A percentile compares a stretch with the other conserved stretches of the same genome.
phyloP scores from a whole-genome alignment of 352 stramenopile species.

The Globisporangium cederbergense region DNA sequence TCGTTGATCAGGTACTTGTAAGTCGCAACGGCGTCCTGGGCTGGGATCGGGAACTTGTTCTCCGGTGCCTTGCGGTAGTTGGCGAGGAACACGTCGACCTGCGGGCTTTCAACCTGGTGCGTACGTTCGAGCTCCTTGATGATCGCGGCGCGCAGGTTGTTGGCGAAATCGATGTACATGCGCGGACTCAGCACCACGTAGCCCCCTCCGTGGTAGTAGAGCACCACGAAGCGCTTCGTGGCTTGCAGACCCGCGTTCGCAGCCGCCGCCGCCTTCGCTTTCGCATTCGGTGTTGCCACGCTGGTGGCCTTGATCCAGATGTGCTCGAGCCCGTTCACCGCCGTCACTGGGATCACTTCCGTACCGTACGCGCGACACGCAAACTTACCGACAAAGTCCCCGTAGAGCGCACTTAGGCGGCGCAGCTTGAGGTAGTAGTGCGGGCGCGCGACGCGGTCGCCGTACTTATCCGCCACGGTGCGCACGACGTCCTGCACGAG shows the following conservation, averaged over 20 bases:
- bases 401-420: slow-evolving; percentile 6
- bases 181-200: slow-evolving; percentile 35
- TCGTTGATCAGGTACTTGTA: slow-evolving; percentile 39
- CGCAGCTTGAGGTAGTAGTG: too few relatives aligned
- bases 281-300: too few relatives aligned
- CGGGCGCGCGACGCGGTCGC: slow-evolving; percentile 11
- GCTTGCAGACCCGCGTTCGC: slow-evolving; percentile 2
- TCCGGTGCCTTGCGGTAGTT: slow-evolving; percentile 53
- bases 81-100: slow-evolving; percentile 41
- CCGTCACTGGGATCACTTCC: slow-evolving; percentile 17
- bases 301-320: slow-evolving; percentile 25
- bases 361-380: slow-evolving; percentile 16
- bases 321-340: slow-evolving; percentile 37
- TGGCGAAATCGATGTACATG: slow-evolving; percentile 33
- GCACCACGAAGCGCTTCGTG: slow-evolving; percentile 23
- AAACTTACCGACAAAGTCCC: slow-evolving; percentile 21
- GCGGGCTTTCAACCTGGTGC: slow-evolving; percentile 12
- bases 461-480: slow-evolving; percentile 15
- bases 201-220: slow-evolving; percentile 43
- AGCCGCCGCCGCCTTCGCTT: too few relatives aligned
- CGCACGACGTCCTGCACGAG: slow-evolving; percentile 21
- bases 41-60: slow-evolving; percentile 34
- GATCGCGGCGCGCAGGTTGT: slow-evolving; percentile 20
- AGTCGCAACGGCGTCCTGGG: slow-evolving; percentile 32
- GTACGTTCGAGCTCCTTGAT: slow-evolving; percentile 18